These are phyloP conservation scores for Trichoderma gracile DNA, from an alignment of 2,329 filamentous ascomycete species.

Conservation along the genomic window DNA sequence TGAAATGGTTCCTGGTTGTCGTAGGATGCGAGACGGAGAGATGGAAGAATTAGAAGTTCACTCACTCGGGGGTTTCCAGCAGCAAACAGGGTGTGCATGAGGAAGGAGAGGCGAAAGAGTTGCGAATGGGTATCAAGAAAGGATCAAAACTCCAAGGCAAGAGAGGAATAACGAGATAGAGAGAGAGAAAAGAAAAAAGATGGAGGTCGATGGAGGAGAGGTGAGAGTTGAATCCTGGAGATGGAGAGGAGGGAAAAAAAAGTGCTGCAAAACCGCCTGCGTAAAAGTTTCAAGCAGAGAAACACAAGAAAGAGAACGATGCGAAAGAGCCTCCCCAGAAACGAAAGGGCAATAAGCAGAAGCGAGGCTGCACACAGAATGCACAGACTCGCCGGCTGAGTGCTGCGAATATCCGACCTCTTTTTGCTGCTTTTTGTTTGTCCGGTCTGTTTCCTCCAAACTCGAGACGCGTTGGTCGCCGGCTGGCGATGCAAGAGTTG, in stretches of 20 bases:
- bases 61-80: conserved; percentile 7
- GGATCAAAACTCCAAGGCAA: background rate
- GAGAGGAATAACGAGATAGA: background rate
- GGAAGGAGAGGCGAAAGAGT: background rate
- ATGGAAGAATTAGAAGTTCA: background rate
- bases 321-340: background rate
- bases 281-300: background rate
- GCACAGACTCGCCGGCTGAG: too few species aligned
- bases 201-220: background rate
- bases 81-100: conserved; percentile 5
- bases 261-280: too few species aligned
- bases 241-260: background rate
- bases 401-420: background rate
- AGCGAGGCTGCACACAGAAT: background rate
- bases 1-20: background rate
- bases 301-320: background rate
- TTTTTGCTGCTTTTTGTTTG: background rate
- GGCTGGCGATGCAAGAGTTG: background rate
- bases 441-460: background rate
- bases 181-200: background rate
- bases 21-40: too few species aligned
- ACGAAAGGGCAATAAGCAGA: too few species aligned
- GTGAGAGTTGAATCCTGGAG: background rate
- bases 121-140: background rate
- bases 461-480: conserved; percentile 8